Evolutionary conservation across 2,329 filamentous ascomycete genomes (phyloP).

Genomic region (Blastomyces parvus): DNA sequence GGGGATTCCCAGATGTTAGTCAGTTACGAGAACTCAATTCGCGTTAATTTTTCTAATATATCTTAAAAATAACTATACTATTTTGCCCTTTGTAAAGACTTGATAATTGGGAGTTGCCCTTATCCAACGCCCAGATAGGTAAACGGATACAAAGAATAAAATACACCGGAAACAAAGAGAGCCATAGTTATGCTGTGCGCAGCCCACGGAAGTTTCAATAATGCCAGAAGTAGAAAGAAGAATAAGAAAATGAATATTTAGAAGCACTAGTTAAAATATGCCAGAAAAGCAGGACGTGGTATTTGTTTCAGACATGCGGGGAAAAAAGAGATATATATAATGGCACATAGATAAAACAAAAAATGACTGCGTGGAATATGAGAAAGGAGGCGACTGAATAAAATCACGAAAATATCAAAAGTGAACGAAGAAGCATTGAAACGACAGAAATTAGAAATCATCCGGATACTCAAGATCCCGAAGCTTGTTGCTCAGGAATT

Average conservation of each 20-base stretch:
- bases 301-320: not conserved
- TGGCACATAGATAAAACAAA: not conserved
- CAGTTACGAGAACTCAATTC: not conserved
- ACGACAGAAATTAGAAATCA: slow-evolving; percentile 26
- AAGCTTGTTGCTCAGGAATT: slow-evolving; percentile 33
- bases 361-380: not conserved
- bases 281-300: not conserved
- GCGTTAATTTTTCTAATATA: not conserved
- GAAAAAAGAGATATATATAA: not conserved
- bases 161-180: not conserved
- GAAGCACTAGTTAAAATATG: not conserved
- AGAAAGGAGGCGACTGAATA: not conserved
- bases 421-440: slow-evolving; percentile 1
- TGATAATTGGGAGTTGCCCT: not conserved
- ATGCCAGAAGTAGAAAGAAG: too few relatives aligned
- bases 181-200: not conserved
- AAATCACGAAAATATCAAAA: not conserved
- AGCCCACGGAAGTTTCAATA: not conserved
- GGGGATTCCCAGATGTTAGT: too few relatives aligned
- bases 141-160: not conserved
- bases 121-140: not conserved
- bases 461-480: slow-evolving; percentile 34
- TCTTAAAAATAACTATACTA: not conserved
- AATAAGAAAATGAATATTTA: not conserved
- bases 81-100: not conserved